Base-by-base conservation (phyloP, 2,329 filamentous ascomycete species). In the Cladorrhinum sp. region DNA sequence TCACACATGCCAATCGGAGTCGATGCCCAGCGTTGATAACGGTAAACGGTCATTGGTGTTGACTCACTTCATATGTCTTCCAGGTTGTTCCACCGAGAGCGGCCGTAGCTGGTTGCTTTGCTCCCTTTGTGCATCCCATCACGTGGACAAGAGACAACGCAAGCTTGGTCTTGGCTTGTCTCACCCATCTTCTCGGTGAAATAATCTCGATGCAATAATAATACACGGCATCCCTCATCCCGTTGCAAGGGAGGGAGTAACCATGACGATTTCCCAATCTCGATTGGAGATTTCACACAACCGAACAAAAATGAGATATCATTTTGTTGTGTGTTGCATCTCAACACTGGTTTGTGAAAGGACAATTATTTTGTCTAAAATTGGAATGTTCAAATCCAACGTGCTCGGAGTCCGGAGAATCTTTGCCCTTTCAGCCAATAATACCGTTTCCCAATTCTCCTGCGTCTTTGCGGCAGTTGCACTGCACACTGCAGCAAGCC, bases 401-500 rank as follows among this genome's bases (percentile, higher is more conserved):
- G 16, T 36, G 46, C 26, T 57, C 62, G 62, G 62, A 63, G 62
- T 61, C 56, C 62, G 62, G 62, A 63, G 55, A 63, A 63, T 61
- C 56, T 63, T 33, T 57, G 48, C 14, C 51, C 4, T 20, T 46
- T 46, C 42, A 18, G 10, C 42, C 42, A 46, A 21, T 46, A 8
- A 8, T 16, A 3, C 36, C 36, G 18, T 18, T 46, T 16, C n/a
- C 3, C 42, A 21, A 10, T 36, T 46, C 42, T 21, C 42, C 16
- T 46, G 42, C 42, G 18, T 8, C n/a, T 46, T 18, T 8, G 18
- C 16, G 42, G 42, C 16, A 46, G 42, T 4, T 46, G 42, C 16
- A 46, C 18, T 46, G 26, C 26, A 46, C 2, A 18, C 36, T 42
- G 36, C 36, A 42, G 36, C 36, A n/a, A n/a, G n/a, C n/a, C n/a